A percentile compares a stretch with the other conserved stretches of the same genome.
Evolutionary conservation across 331 rosid genomes (phyloP).

Genomic region (Dryas integrifolia): DNA sequence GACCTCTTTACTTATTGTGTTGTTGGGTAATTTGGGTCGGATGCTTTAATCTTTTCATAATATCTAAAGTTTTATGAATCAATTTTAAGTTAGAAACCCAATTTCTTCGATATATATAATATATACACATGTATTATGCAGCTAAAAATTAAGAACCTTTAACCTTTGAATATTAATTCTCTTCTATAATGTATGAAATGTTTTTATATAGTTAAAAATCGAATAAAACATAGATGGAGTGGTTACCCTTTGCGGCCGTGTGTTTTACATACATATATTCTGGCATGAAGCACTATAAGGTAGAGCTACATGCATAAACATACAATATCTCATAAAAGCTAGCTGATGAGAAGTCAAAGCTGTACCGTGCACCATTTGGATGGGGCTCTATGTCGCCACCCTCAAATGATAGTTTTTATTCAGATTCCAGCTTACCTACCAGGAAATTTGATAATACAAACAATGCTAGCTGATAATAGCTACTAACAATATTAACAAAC

Average conservation of each 20-base stretch:
- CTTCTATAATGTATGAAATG: no score
- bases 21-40: no score
- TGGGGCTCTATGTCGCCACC: constrained; percentile 24
- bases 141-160: no score
- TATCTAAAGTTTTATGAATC: no score
- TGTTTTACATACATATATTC: neutral
- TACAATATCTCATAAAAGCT: neutral
- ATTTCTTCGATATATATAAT: no score
- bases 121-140: no score
- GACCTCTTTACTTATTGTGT: no score
- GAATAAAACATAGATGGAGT: no score
- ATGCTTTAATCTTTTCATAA: no score
- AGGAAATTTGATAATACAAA: constrained; percentile 21
- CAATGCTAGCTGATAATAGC: constrained; percentile 32
- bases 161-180: no score
- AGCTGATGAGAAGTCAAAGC: constrained; percentile 20
- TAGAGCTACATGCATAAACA: neutral
- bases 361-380: constrained; percentile 9
- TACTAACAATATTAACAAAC: constrained; percentile 10
- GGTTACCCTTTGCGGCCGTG: neutral
- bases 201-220: no score
- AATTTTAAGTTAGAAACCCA: no score
- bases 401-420: constrained; percentile 10
- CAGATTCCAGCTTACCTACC: constrained; percentile 28
- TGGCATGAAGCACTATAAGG: neutral